These are phyloP conservation scores for Moesziomyces sp. DNA, from an alignment of 1,284 basidiomycete genomes.

Conservation along the genomic window DNA sequence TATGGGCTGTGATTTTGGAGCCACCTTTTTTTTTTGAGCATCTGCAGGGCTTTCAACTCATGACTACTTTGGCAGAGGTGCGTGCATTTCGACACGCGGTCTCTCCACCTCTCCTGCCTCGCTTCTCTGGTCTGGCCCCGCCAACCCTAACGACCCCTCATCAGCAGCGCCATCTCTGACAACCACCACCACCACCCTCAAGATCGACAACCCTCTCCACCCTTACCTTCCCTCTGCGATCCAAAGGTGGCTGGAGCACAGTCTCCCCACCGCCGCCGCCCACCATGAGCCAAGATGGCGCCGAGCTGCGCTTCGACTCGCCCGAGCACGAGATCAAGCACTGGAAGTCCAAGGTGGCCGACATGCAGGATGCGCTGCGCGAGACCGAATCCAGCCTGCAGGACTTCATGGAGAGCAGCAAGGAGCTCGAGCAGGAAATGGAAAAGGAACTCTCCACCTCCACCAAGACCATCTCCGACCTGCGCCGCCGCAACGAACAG, in stretches of 20 bases:
- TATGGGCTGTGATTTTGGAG: no score
- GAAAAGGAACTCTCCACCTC: constrained; percentile 59
- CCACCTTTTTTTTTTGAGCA: no score
- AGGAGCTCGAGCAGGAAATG: constrained; percentile 65
- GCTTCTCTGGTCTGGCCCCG: no score
- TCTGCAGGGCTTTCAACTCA: no score
- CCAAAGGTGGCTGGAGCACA: constrained; percentile 10
- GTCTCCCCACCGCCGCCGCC: neutral
- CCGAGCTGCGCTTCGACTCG: constrained; percentile 50
- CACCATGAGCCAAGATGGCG: constrained; percentile 44
- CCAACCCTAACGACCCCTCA: no score
- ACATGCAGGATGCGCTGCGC: constrained; percentile 59
- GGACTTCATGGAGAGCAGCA: constrained; percentile 63
- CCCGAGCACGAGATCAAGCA: constrained; percentile 58
- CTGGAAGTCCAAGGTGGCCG: constrained; percentile 58
- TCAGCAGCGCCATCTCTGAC: neutral
- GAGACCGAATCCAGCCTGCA: constrained; percentile 59
- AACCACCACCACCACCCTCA: constrained; percentile 3
- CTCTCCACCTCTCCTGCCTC: no score
- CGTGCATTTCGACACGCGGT: no score
- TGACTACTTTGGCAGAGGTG: no score
- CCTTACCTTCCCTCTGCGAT: constrained; percentile 2
- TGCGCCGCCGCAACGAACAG: constrained; percentile 54
- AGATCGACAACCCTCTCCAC: neutral
- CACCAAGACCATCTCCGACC: constrained; percentile 46